Base-by-base conservation (phyloP, 495 filamentous ascomycete species). In the Chaetomium cochliodes region DNA sequence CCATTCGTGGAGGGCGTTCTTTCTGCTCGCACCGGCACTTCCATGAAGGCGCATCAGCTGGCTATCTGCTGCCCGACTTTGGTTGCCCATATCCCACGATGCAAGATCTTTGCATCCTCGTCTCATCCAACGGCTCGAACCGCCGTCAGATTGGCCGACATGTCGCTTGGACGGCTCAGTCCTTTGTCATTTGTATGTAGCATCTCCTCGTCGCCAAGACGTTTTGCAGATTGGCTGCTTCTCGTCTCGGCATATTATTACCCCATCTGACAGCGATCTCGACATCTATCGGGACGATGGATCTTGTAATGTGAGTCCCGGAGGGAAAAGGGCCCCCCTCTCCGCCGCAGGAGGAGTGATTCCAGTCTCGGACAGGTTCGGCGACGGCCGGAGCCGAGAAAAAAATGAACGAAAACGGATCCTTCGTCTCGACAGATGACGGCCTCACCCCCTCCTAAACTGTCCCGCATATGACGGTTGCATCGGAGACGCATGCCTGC, bases 181-280 rank as follows among this genome's bases (percentile, higher is more conserved):
- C n/a, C 15, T 22, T 12, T 11, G 50, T 23, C 23, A 23, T 18
- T 53, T 12, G 6, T 37, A 37, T 9, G 16, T 42, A 22, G 20
- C 37, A 22, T 22, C 53, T 16, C 9, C 25, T 57, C n/a, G 22
- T 23, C 20, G 54, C 54, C 54, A 57, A 57, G 54, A n/a, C 54
- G 33, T 28, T 57, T 0, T 33, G 28, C 26, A 41, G 54, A 42
- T 23, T 12, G 33, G 8, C 20, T 28, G 30, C 28, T 16, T 26
- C 6, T 33, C 15, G 1, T 6, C 13, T 16, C 57, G 57, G 57
- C 42, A 0, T 22, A 59, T 59, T 30, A 12, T 59, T 59, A 1
- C 16, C n/a, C 57, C 57, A 59, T 59, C 57, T 59, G 57, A 59
- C 57, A 47, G 13, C 15, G 9, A 30, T 9, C 42, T 26, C 25